Conservation (phyloP, 495 filamentous ascomycete genomes). For the Penicillium steckii region DNA sequence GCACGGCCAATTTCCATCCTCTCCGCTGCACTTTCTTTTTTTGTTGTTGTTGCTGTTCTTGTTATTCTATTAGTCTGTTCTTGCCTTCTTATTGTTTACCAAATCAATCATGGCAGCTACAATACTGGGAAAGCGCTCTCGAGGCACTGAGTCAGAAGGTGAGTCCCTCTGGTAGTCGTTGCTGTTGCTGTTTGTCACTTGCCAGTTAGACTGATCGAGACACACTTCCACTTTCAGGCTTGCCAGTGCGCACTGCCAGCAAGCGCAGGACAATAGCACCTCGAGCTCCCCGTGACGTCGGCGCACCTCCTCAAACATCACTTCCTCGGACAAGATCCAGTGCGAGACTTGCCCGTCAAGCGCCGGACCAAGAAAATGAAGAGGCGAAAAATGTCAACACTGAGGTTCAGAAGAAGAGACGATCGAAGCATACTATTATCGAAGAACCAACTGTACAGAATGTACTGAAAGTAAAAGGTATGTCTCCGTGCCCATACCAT, state of each 20-base stretch:
- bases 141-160: constrained; percentile 53
- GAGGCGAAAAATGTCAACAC: constrained; percentile 15
- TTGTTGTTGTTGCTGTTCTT: neutral
- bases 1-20: constrained; percentile 1
- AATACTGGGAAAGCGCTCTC: constrained; percentile 62
- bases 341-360: constrained; percentile 19
- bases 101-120: constrained; percentile 58
- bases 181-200: neutral
- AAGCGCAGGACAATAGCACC: constrained; percentile 58
- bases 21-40: constrained; percentile 4
- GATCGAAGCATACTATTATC: constrained; percentile 29
- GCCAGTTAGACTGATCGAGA: no score
- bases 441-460: constrained; percentile 12
- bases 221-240: constrained; percentile 24
- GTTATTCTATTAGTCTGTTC: no score
- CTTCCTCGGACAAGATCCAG: constrained; percentile 37
- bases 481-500: constrained; percentile 34
- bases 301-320: constrained; percentile 8
- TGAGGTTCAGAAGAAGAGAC: constrained; percentile 6
- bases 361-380: constrained; percentile 31
- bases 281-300: constrained; percentile 30
- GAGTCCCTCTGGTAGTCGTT: constrained; percentile 21
- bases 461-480: constrained; percentile 17
- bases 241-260: constrained; percentile 52
- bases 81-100: neutral